phyloP scores from a whole-genome alignment of 768 basidiomycete genomes.

The Podaxis sp. region DNA sequence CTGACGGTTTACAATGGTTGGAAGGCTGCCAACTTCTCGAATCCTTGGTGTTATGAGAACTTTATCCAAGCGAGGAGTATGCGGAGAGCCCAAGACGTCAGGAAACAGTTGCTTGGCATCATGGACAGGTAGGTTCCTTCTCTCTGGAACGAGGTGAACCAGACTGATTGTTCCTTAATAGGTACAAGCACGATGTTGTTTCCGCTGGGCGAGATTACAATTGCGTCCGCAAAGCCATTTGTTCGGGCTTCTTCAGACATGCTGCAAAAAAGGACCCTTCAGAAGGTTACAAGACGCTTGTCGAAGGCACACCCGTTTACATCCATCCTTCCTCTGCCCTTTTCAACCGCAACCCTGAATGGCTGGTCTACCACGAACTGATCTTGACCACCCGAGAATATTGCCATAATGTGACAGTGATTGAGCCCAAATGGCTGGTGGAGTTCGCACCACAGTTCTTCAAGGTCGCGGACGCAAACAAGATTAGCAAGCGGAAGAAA shows the following conservation, averaged over 20 bases:
- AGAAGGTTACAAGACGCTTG: conserved; percentile 97
- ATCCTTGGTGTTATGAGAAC: conserved; percentile 99
- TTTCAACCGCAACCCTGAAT: conserved; percentile 96
- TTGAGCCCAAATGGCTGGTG: conserved; percentile 98
- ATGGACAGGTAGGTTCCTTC: conserved; percentile 80
- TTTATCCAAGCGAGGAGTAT: conserved; percentile 98
- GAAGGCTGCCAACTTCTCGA: conserved; percentile 94
- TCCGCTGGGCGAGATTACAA: conserved; percentile 93
- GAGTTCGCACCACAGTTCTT: conserved; percentile 99
- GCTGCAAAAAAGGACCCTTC: conserved; percentile 98
- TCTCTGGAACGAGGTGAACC: neutral
- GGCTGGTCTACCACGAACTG: conserved; percentile 94
- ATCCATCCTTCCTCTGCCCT: conserved; percentile 96
- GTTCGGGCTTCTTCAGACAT: conserved; percentile 96
- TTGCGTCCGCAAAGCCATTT: conserved; percentile 89
- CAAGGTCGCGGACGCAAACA: conserved; percentile 96
- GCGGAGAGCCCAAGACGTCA: conserved; percentile 94
- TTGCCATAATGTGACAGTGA: conserved; percentile 87
- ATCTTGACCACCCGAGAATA: conserved; percentile 96
- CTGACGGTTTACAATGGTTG: conserved; percentile 98
- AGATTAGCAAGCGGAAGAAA: conserved; percentile 94
- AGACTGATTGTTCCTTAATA: conserved; percentile 22
- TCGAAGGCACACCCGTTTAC: conserved; percentile 98
- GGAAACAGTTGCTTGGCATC: conserved; percentile 96
- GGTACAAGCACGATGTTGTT: conserved; percentile 95